These are phyloP conservation scores for Stephania yunnanensis DNA, from an alignment of 164 flowering plant species.

Conservation along the genomic window DNA sequence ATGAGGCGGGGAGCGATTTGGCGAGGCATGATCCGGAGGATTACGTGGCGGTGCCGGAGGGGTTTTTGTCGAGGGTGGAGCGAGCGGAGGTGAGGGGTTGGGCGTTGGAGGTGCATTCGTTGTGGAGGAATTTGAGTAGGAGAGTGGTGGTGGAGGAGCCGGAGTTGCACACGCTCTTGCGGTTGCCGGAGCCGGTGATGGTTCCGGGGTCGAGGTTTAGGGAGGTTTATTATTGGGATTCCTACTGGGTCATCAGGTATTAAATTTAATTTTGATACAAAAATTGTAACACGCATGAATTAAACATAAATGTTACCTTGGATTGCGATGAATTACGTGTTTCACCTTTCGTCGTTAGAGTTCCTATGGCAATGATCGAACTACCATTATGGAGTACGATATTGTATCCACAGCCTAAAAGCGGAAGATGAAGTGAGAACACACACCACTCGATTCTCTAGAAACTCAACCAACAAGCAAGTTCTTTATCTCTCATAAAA, in stretches of 20 bases:
- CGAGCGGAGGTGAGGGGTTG: constrained; percentile 49
- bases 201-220: constrained; percentile 83
- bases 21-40: constrained; percentile 48
- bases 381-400: no score
- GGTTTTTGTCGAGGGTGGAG: constrained; percentile 64
- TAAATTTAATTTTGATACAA: not conserved
- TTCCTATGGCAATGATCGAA: no score
- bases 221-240: constrained; percentile 98
- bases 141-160: constrained; percentile 51
- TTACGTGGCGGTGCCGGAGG: constrained; percentile 51
- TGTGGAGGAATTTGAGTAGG: constrained; percentile 89
- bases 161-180: constrained; percentile 65
- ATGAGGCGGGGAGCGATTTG: constrained; percentile 65
- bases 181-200: constrained; percentile 46
- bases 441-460: no score
- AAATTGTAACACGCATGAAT: no score
- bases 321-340: no score
- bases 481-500: no score
- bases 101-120: constrained; percentile 75
- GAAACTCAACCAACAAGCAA: no score
- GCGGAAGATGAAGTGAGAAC: no score
- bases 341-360: no score
- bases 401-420: no score
- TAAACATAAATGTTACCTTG: no score
- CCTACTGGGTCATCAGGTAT: constrained; percentile 88